Conservation (phyloP, 2,329 filamentous ascomycete species). For the Colletotrichum lindemuthianum region DNA sequence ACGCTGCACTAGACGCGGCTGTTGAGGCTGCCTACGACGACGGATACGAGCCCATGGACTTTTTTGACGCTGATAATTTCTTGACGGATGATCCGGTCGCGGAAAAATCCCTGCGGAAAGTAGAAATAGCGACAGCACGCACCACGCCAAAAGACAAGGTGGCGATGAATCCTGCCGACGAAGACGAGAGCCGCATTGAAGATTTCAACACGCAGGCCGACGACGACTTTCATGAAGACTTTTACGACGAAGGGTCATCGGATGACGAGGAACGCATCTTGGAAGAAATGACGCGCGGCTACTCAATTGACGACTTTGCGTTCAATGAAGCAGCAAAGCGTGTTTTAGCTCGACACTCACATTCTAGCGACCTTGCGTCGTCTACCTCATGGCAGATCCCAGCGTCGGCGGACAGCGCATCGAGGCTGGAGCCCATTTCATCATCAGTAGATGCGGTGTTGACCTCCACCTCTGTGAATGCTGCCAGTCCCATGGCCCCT, state of each 20-base stretch:
- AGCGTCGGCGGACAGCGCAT: constrained; percentile 38
- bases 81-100: constrained; percentile 45
- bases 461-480: constrained; percentile 40
- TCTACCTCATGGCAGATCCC: constrained; percentile 82
- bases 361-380: constrained; percentile 81
- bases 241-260: constrained; percentile 71
- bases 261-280: constrained; percentile 81
- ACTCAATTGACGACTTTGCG: constrained; percentile 80
- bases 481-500: constrained; percentile 50
- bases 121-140: constrained; percentile 81
- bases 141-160: constrained; percentile 78
- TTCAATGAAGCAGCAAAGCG: constrained; percentile 16
- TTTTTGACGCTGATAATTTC: constrained; percentile 42
- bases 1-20: constrained; percentile 92
- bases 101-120: constrained; percentile 69
- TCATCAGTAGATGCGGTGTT: constrained; percentile 23
- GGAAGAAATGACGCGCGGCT: constrained; percentile 88
- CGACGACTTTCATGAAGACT: constrained; percentile 58
- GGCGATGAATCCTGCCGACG: constrained; percentile 52
- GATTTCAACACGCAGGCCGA: constrained; percentile 50
- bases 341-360: constrained; percentile 77
- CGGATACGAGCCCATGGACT: constrained; percentile 78
- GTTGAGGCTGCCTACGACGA: constrained; percentile 97
- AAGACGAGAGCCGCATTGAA: constrained; percentile 36
- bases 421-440: neutral